A percentile compares a stretch with the other conserved stretches of the same genome.
phyloP scores from a whole-genome alignment of 148 eudicot genomes.

The Nepenthes gracilis region DNA sequence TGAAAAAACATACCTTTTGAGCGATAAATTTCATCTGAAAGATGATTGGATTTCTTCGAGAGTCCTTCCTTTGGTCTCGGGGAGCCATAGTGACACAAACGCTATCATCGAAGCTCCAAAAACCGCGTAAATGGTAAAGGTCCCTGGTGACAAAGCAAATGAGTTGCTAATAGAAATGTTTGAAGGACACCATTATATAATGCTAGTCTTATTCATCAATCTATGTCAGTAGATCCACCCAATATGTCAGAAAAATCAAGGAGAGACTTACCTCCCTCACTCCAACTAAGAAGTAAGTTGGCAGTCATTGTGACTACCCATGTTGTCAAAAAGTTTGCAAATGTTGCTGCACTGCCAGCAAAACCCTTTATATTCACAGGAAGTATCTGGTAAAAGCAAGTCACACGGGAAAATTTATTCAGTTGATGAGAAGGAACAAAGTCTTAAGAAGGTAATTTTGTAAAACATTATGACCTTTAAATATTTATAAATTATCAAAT shows the following conservation, averaged over 20 bases:
- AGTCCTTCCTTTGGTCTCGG: constrained; percentile 85
- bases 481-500: too few species aligned
- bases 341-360: constrained; percentile 71
- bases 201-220: too few species aligned
- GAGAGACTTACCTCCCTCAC: constrained; percentile 52
- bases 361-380: constrained; percentile 66
- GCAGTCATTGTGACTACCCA: constrained; percentile 75
- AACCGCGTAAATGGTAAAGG: constrained; percentile 50
- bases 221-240: too few species aligned
- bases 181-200: too few species aligned
- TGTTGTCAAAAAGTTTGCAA: constrained; percentile 53
- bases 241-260: background rate
- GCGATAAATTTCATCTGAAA: constrained; percentile 30
- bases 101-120: constrained; percentile 36
- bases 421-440: too few species aligned
- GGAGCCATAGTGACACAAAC: constrained; percentile 66
- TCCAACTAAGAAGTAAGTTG: constrained; percentile 56
- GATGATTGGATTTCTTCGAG: constrained; percentile 72
- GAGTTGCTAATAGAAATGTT: background rate
- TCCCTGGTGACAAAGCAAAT: constrained; percentile 29
- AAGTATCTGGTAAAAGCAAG: constrained; percentile 36
- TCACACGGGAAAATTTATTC: too few species aligned
- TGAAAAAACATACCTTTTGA: too few species aligned
- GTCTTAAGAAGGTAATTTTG: too few species aligned
- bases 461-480: too few species aligned